Evolutionary conservation across 2,329 filamentous ascomycete genomes (phyloP).

Genomic region (Macrophomina phaseolina): DNA sequence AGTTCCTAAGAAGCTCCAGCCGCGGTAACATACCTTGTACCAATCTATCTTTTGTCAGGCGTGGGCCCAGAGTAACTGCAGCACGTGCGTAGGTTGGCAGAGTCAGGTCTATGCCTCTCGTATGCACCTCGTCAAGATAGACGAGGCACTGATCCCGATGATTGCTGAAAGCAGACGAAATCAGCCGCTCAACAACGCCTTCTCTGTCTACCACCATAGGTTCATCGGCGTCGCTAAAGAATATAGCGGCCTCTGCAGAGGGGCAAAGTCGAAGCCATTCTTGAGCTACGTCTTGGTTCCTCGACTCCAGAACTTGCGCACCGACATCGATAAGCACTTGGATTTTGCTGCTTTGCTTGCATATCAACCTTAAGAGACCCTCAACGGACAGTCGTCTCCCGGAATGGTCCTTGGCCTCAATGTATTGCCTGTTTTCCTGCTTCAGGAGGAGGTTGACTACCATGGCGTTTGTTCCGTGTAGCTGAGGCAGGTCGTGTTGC

Average conservation of each 20-base stretch:
- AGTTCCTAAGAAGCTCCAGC: no score
- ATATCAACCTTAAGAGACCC: conserved; percentile 54
- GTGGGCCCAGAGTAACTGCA: conserved; percentile 69
- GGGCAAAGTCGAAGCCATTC: conserved; percentile 56
- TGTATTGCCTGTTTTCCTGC: conserved; percentile 54
- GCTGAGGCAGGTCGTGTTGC: conserved; percentile 61
- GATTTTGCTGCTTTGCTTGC: conserved; percentile 20
- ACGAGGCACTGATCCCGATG: conserved; percentile 66
- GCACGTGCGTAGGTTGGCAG: conserved; percentile 65
- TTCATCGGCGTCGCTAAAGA: conserved; percentile 63
- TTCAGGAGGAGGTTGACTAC: conserved; percentile 66
- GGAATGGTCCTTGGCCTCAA: conserved; percentile 45
- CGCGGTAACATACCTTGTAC: conserved; percentile 63
- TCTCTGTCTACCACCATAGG: conserved; percentile 59
- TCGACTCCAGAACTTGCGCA: conserved; percentile 69
- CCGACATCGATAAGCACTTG: conserved; percentile 72
- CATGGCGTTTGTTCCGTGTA: conserved; percentile 70
- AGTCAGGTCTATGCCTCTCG: conserved; percentile 70
- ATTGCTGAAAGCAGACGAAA: conserved; percentile 63
- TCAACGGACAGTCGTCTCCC: background rate
- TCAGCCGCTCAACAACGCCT: conserved; percentile 56
- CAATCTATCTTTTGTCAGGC: conserved; percentile 70
- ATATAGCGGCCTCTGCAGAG: conserved; percentile 52
- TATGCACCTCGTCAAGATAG: conserved; percentile 74
- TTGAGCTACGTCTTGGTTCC: conserved; percentile 50